Base-by-base conservation (phyloP, 2,329 filamentous ascomycete species). In the Colletotrichum destructivum region DNA sequence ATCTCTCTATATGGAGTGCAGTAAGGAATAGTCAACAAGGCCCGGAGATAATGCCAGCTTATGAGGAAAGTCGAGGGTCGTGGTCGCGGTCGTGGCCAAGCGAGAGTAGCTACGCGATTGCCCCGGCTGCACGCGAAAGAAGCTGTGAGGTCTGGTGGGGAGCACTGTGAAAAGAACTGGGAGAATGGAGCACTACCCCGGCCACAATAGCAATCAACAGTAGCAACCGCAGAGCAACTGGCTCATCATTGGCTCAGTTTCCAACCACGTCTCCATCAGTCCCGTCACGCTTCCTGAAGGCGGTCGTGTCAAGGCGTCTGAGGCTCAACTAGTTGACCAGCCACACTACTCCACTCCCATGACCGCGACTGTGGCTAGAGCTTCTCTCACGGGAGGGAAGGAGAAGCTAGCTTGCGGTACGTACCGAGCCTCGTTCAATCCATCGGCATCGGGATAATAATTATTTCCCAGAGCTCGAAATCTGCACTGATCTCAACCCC, bases 221-320 rank as follows among this genome's bases (percentile, higher is more conserved):
- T 80, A 78, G 84, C 86, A 89, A 89, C 88, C 78, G 80, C 87
- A 75, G 80, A 76, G 88, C 88, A 91, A 91, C 89, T 78, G 77
- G 16, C 4, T 49, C 75, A 31, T 80, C 66, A 88, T 88, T 88
- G 86, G 87, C 71, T 71, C 38, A 21, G 15, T 38, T 21, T 9
- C 9, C 21, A 52, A 40, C 52, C 54, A 57, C 49, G 61, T 63
- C 56, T 23, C 56, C 56, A 42, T 16, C 23, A 31, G 40, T 44
- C 40, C 49, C 56, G 46, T 63, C 65, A 69, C 65, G 69, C 64
- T 62, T 16, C 35, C 51, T 18, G 18, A 42, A 46, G 42, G 42
- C 57, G 40, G 59, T 56, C 60, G 66, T 62, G 65, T 67, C 65
- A 38, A 62, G 65, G 47, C 61, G 61, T 46, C 40, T 63, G 61